These are phyloP conservation scores for Firmiana major DNA, from an alignment of 345 rosid species.

Conservation along the genomic window DNA sequence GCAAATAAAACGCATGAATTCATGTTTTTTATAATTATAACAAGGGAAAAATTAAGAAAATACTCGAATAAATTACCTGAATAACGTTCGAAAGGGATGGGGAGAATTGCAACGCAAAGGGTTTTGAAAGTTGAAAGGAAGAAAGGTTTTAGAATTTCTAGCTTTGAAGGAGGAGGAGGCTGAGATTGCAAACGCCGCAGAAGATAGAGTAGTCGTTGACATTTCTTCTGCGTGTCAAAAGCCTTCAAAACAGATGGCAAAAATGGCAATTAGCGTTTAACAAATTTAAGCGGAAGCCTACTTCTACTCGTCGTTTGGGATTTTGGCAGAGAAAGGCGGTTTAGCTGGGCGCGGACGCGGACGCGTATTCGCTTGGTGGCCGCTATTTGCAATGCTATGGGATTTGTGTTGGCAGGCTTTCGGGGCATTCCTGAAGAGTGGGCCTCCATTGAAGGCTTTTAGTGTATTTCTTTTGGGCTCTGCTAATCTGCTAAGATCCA, in stretches of 20 bases:
- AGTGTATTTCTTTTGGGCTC: no score
- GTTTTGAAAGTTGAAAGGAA: conserved; percentile 23
- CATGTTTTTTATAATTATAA: not conserved
- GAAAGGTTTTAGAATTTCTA: conserved; percentile 15
- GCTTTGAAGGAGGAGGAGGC: conserved; percentile 15
- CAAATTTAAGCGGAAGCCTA: not conserved
- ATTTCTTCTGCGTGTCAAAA: not conserved
- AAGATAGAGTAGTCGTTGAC: conserved; percentile 21
- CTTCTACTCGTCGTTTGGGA: conserved; percentile 1
- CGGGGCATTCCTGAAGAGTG: no score
- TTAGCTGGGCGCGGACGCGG: no score
- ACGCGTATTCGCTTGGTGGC: no score
- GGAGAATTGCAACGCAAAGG: conserved; percentile 20
- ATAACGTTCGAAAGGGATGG: conserved; percentile 24
- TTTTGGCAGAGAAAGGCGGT: no score
- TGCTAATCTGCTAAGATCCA: no score
- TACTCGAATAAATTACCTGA: conserved; percentile 28
- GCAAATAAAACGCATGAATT: not conserved
- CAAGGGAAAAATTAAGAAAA: not conserved
- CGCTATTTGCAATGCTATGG: no score
- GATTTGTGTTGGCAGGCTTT: no score
- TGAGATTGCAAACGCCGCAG: conserved; percentile 19
- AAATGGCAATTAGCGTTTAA: not conserved
- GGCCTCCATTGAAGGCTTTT: no score
- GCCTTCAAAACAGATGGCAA: not conserved